Evolutionary conservation across 2,329 filamentous ascomycete genomes (phyloP), one percentile per base, ranked within the genome.

Genomic region (Arachnomyces sp.): DNA sequence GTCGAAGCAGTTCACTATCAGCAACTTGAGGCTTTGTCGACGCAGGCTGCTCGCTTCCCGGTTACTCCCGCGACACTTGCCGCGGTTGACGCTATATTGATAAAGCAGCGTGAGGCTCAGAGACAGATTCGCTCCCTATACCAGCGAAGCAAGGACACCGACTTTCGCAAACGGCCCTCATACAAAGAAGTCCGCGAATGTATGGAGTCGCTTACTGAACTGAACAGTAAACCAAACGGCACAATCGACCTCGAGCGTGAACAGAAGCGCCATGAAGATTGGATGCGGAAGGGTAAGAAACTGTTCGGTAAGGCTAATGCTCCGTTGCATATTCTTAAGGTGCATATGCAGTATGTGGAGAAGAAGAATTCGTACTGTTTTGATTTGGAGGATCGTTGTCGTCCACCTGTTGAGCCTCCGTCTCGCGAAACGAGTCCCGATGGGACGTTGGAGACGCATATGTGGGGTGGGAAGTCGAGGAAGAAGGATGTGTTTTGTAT

Each of bases 211-310:
- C 67, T 98, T 9, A 84, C 87, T 43, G 86, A 92, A 39, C 73
- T 96, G 7, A 94, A 94, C 53, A 94, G 87, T 47, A 95, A 95
- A 57, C 92, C 92, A 0, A 77, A 77, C 31, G 92, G 92, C 2
- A 94, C 90, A 0, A 75, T 93, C 28, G 92, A 98, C 54, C 75
- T 98, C 3, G 92, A 98, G 57, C 89, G 87, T 48, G 88, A 96
- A 60, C 84, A 92, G 49, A 94, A 92, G 58, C 80, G 86, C 6
- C 92, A 96, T 50, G 92, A 98, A 59, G 92, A 98, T 60, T 98
- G 92, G 92, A 98, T 98, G 90, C 78, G 92, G 25, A 87, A 87
- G 55, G 92, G 92, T 37, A 98, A 98, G 67, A 95, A 95, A 60
- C 67, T 98, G 0, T 98, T 98, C 56, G 92, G 92, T 38, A 98